Evolutionary conservation across 2,329 filamentous ascomycete species (phyloP), one percentile per base, ranked within the genome.

Genomic region (Aspergillus eucalypticola): DNA sequence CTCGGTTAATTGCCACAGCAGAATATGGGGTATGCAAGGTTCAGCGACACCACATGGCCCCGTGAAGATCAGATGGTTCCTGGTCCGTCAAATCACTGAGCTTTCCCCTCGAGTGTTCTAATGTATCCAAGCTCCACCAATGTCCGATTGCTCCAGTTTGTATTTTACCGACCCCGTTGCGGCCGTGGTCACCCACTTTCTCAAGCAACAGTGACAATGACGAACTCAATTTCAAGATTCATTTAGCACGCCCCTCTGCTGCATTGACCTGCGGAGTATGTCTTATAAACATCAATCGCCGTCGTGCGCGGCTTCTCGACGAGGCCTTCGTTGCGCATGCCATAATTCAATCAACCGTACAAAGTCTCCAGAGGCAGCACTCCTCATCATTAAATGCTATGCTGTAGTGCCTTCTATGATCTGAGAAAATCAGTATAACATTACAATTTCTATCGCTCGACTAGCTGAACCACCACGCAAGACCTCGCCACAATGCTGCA

Each of bases 401-500:
- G 15, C 8, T 15, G 25, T 50, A 10, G 17, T 29, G 46, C 15
- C 19, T 27, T 17, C 15, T 49, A 27, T 7, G 8, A 25, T 5
- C 13, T 49, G 13, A n/a, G 17, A 15, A 15, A 50, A 27, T n/a
- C 23, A 50, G 25, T 5, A 50, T 11, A 27, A 6, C 44, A 25
- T 11, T n/a, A 17, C 25, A 17, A 32, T 2, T 7, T 11, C 44
- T 8, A 23, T 27, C 46, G 13, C 25, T 50, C 23, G 25, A 27
- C 46, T 11, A 29, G 5, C n/a, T 11, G n/a, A 5, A 29, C n/a
- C 13, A 29, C 17, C 8, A 17, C 8, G 15, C 25, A 15, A 15
- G 17, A 29, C 21, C 19, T n/a, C 27, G 1, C 25, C 13, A 54
- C 48, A 27, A 65, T 64, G 63, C 41, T 60, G 15, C 59, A 65